Evolutionary conservation across 495 filamentous ascomycete species (phyloP).

Genomic region (Penicillium samsonianum): DNA sequence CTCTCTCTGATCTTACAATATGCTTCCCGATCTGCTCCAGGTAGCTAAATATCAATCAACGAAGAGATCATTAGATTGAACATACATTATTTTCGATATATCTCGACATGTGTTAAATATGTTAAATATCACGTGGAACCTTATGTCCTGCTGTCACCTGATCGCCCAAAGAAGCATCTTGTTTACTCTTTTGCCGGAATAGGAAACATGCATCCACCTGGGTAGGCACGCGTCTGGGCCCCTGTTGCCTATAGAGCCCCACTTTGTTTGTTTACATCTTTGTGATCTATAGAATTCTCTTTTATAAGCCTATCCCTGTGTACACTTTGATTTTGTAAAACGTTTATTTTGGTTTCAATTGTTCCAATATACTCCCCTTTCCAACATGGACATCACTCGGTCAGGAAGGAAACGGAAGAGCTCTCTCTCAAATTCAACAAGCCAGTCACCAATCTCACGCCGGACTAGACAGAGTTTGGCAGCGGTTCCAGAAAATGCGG

Average conservation of each 20-base stretch:
- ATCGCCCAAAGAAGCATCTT: constrained; percentile 26
- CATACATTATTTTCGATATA: neutral
- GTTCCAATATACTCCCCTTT: neutral
- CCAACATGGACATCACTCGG: constrained; percentile 35
- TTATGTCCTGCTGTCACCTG: constrained; percentile 8
- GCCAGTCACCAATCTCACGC: constrained; percentile 24
- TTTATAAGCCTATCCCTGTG: constrained; percentile 13
- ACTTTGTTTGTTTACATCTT: constrained; percentile 32
- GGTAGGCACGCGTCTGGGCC: constrained; percentile 21
- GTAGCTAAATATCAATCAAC: neutral
- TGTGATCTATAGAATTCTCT: constrained; percentile 28
- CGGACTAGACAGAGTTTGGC: constrained; percentile 22
- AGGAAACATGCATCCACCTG: constrained; percentile 14
- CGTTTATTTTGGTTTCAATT: constrained; percentile 1
- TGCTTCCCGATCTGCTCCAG: neutral
- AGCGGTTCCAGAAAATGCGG: neutral
- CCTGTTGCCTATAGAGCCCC: constrained; percentile 27
- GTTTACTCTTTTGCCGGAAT: constrained; percentile 28
- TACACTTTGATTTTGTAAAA: neutral
- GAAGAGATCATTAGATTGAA: neutral
- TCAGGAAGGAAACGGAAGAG: constrained; percentile 35
- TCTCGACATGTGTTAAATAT: no score
- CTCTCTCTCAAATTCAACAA: constrained; percentile 22
- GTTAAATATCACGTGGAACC: neutral
- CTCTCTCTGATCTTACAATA: neutral